These are phyloP conservation scores for Penicillium hesseltinei DNA, from an alignment of 2,329 filamentous ascomycete species.

Conservation along the genomic window DNA sequence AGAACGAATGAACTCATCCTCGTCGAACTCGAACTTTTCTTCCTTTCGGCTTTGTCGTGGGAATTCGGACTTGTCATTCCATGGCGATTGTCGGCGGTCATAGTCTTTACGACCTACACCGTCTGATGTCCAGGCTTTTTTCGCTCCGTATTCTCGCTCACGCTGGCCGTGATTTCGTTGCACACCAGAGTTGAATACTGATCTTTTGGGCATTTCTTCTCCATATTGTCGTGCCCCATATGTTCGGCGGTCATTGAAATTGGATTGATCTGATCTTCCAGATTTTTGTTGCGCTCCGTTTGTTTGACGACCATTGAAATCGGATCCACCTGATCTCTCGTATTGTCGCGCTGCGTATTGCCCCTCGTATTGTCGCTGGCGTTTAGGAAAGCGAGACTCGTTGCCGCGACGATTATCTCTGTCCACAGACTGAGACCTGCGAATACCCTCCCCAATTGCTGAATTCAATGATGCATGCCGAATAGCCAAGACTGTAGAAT, in stretches of 20 bases:
- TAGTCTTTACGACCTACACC: not conserved
- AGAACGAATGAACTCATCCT: conserved; percentile 33
- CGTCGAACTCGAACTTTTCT: conserved; percentile 22
- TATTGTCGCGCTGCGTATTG: conserved; percentile 1
- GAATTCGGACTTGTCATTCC: not conserved
- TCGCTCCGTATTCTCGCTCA: not conserved
- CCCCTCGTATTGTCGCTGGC: not conserved
- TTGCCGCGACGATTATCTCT: conserved; percentile 9
- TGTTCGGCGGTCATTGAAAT: not conserved
- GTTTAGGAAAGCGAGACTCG: not conserved
- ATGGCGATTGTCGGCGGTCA: not conserved
- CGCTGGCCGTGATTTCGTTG: not conserved
- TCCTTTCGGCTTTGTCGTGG: not conserved
- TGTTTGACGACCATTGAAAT: not conserved
- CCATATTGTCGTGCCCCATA: not conserved
- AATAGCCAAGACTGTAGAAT: conserved; percentile 17
- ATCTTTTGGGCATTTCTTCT: not conserved
- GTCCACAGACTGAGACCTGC: conserved; percentile 39
- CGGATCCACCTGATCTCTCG: not conserved
- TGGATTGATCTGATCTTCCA: not conserved
- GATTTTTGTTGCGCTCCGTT: not conserved
- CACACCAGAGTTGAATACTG: not conserved
- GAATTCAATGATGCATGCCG: conserved; percentile 61
- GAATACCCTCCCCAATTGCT: conserved; percentile 67
- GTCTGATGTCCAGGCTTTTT: not conserved